Evolutionary conservation across 345 rosid species (phyloP).

Genomic region (Acer yangbiense): DNA sequence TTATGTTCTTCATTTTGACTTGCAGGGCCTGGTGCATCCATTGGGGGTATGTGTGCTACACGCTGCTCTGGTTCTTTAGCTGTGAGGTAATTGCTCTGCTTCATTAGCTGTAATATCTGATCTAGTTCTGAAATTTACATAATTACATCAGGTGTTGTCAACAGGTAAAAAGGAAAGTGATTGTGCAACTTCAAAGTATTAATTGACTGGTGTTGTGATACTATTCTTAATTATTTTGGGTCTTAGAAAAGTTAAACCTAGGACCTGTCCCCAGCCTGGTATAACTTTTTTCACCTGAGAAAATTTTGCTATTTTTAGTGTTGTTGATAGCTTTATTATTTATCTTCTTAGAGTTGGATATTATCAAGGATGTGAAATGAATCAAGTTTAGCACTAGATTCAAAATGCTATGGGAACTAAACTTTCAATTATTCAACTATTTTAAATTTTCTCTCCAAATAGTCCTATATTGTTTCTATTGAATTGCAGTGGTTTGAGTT

Average conservation of each 20-base stretch:
- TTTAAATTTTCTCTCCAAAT: not conserved
- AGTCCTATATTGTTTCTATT: not conserved
- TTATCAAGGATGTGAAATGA: not conserved
- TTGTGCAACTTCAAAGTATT: not conserved
- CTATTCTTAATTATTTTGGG: not conserved
- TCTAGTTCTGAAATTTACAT: constrained; percentile 9
- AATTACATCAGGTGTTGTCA: not conserved
- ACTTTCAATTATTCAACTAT: constrained; percentile 5
- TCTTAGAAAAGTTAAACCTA: not conserved
- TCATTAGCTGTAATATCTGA: constrained; percentile 5
- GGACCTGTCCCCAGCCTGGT: not conserved
- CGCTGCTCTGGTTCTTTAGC: constrained; percentile 98
- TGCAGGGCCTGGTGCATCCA: constrained; percentile 93
- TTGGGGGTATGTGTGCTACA: constrained; percentile 98
- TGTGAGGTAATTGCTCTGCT: constrained; percentile 62
- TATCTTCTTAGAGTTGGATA: constrained; percentile 1
- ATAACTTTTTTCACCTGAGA: not conserved
- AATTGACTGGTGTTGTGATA: not conserved
- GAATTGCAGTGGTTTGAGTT: not conserved
- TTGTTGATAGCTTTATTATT: not conserved
- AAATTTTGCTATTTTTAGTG: not conserved
- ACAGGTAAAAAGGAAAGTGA: not conserved
- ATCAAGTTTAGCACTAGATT: constrained; percentile 2
- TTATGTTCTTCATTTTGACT: constrained; percentile 16
- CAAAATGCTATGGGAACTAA: not conserved